These are phyloP conservation scores for Leucosporidium creatinivorum DNA, from an alignment of 768 basidiomycete species.

Conservation along the genomic window DNA sequence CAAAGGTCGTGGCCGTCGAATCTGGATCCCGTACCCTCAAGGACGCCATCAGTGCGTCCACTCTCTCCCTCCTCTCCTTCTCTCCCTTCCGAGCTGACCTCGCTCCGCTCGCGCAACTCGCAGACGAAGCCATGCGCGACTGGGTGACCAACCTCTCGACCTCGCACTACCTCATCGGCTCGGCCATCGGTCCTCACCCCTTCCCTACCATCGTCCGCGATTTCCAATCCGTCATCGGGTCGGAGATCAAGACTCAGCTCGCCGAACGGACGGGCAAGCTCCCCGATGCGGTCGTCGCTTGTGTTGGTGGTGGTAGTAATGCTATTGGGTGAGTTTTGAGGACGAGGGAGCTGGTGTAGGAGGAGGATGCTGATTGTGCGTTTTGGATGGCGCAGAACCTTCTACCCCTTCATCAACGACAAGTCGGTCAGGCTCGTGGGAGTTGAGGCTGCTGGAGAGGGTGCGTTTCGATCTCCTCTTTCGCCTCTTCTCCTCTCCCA, in stretches of 20 bases:
- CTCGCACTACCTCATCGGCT: conserved; percentile 95
- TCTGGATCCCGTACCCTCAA: conserved; percentile 93
- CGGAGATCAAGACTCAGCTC: conserved; percentile 87
- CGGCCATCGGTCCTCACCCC: conserved; percentile 94
- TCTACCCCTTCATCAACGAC: conserved; percentile 92
- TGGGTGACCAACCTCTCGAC: conserved; percentile 94
- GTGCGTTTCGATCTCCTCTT: conserved; percentile 43
- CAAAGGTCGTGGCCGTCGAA: conserved; percentile 83
- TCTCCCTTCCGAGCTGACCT: background rate
- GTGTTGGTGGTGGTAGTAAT: conserved; percentile 95
- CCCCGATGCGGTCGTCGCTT: conserved; percentile 89
- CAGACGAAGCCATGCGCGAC: conserved; percentile 86
- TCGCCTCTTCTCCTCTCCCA: background rate
- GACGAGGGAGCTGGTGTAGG: too few relatives aligned
- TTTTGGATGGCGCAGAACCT: conserved; percentile 51
- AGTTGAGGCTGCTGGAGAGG: conserved; percentile 97
- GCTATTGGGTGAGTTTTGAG: conserved; percentile 57
- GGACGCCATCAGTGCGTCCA: conserved; percentile 67
- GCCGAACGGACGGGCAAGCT: conserved; percentile 66
- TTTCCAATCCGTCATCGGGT: conserved; percentile 89
- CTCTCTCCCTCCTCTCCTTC: background rate
- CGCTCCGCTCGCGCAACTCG: background rate
- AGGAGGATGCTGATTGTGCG: background rate
- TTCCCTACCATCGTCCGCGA: conserved; percentile 99
- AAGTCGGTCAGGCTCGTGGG: conserved; percentile 77